Conservation (phyloP, 2,329 filamentous ascomycete species). For the Diatrype stigma region DNA sequence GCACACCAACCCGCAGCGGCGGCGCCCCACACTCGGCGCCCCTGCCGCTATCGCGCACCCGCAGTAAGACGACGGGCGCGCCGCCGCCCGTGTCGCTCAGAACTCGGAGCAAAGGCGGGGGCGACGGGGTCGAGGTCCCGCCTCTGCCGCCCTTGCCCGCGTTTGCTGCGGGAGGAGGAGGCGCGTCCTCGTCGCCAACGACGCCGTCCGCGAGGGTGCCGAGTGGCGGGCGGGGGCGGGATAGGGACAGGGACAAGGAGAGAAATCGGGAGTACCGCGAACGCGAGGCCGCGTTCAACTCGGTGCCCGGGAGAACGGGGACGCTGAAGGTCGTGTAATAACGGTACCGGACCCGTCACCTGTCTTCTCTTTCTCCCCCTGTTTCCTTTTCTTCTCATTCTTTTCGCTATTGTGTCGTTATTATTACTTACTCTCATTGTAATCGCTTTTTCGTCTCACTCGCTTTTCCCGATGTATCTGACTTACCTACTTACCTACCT, state of each 20-base stretch:
- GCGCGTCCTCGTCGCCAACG: too few species aligned
- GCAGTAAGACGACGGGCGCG: slow-evolving; percentile 24
- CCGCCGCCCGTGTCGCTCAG: slow-evolving; percentile 10
- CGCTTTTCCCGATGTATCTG: too few species aligned
- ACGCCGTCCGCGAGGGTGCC: background rate
- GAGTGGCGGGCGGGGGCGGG: slow-evolving; percentile 1
- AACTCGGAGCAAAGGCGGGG: background rate
- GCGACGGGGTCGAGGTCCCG: slow-evolving; percentile 9
- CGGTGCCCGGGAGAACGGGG: slow-evolving; percentile 24
- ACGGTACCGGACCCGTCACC: too few species aligned
- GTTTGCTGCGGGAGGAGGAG: background rate
- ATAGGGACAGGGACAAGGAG: slow-evolving; percentile 1
- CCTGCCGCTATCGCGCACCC: slow-evolving; percentile 15
- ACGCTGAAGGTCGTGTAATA: slow-evolving; percentile 28
- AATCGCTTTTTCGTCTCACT: too few species aligned
- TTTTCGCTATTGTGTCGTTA: background rate
- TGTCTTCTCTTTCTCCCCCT: too few species aligned
- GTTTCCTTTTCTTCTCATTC: background rate
- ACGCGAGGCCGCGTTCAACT: slow-evolving; percentile 20
- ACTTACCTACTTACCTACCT: too few species aligned
- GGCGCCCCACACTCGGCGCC: background rate
- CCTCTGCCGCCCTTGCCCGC: slow-evolving; percentile 22
- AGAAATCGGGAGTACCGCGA: slow-evolving; percentile 12
- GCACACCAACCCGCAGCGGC: slow-evolving; percentile 7
- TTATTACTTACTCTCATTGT: too few species aligned